These are phyloP conservation scores for Albatrellus ellisii DNA, from an alignment of 768 basidiomycete species.

Conservation along the genomic window DNA sequence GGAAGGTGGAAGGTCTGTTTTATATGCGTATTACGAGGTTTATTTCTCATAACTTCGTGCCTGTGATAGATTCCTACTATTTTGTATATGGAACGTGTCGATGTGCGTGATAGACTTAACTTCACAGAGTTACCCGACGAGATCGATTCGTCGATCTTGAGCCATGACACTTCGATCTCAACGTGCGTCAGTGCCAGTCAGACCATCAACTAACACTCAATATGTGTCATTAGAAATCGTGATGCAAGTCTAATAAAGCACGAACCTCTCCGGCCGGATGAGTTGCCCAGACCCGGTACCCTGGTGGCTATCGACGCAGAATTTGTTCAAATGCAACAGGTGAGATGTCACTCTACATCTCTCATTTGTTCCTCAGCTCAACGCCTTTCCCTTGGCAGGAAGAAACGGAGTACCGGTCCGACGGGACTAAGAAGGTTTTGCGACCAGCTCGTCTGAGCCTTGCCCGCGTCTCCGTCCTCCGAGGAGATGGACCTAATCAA, in stretches of 20 bases:
- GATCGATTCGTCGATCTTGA: slow-evolving; percentile 64
- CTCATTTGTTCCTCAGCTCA: neutral
- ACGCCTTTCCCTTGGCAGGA: slow-evolving; percentile 47
- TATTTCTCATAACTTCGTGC: neutral
- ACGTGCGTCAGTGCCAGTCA: slow-evolving; percentile 31
- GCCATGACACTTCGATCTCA: slow-evolving; percentile 81
- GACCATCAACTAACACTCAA: neutral
- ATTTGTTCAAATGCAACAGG: slow-evolving; percentile 95
- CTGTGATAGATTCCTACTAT: slow-evolving; percentile 61
- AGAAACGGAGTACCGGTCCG: slow-evolving; percentile 89
- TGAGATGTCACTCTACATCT: slow-evolving; percentile 15
- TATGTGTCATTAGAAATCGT: slow-evolving; percentile 45
- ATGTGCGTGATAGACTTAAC: slow-evolving; percentile 45
- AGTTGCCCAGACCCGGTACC: slow-evolving; percentile 77
- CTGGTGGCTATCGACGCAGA: slow-evolving; percentile 95
- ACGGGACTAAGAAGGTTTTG: slow-evolving; percentile 87
- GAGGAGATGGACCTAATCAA: slow-evolving; percentile 70
- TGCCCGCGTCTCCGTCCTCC: slow-evolving; percentile 87
- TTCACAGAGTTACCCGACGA: slow-evolving; percentile 48
- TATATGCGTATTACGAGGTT: too few relatives aligned
- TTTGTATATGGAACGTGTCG: slow-evolving; percentile 77
- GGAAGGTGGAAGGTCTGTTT: slow-evolving; percentile 78
- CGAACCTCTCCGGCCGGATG: slow-evolving; percentile 51
- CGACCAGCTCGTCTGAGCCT: slow-evolving; percentile 86
- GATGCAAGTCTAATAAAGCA: slow-evolving; percentile 67